Conservation (phyloP, 208 protist genomes). For the Porcisia deanei region DNA sequence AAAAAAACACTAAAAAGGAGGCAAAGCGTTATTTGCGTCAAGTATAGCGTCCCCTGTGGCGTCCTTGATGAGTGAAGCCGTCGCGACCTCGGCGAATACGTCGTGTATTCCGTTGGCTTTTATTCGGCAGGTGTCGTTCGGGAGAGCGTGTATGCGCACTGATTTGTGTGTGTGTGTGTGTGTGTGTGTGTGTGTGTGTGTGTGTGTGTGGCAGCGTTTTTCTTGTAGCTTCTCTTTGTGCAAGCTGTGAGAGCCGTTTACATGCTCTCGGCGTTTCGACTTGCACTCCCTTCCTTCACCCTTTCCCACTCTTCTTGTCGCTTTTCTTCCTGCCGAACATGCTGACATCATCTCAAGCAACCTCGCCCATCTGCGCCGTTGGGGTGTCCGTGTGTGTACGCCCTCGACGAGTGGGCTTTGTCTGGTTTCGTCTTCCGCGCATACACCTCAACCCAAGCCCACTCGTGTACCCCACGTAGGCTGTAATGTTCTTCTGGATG, state of each 20-base stretch:
- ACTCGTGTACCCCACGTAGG: not conserved
- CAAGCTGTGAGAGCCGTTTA: not conserved
- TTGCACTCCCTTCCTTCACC: not conserved
- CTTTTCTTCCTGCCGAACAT: not conserved
- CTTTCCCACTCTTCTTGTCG: not conserved
- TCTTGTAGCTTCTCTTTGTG: not conserved
- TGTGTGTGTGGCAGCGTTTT: not conserved
- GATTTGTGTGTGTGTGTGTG: not conserved
- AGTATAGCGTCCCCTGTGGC: not conserved
- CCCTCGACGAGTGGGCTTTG: not conserved
- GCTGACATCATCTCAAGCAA: not conserved
- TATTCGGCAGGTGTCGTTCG: not conserved
- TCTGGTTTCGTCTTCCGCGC: not conserved
- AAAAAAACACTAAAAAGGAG: too few relatives aligned
- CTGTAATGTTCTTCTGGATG: constrained; percentile 76
- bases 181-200: not conserved
- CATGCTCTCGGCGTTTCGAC: not conserved
- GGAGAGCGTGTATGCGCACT: not conserved
- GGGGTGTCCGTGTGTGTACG: not conserved
- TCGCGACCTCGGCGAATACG: not conserved
- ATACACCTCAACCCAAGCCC: not conserved
- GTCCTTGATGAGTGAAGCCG: not conserved
- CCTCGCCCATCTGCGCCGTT: not conserved
- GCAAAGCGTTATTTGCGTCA: too few relatives aligned
- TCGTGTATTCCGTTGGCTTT: not conserved